Conservation (phyloP, 148 eudicot genomes). For the Mesembryanthemum crystallinum region DNA sequence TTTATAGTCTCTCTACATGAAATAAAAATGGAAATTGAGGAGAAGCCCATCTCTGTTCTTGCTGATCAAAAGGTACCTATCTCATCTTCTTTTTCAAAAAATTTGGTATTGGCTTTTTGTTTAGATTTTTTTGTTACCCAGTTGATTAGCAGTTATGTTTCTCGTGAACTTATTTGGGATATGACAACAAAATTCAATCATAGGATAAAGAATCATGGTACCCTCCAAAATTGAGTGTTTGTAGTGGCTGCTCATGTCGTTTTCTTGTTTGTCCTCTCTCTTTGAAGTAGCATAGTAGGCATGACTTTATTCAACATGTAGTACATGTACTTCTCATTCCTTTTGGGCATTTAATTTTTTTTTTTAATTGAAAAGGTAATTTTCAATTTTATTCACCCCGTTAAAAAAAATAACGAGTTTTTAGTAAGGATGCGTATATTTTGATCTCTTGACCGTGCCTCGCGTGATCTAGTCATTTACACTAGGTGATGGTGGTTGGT, state of each 20-base stretch:
- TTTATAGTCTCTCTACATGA: constrained; percentile 3
- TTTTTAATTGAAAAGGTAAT: too few relatives aligned
- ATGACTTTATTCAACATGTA: too few relatives aligned
- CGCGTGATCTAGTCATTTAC: too few relatives aligned
- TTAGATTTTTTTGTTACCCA: neutral
- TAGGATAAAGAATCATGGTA: neutral
- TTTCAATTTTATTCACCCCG: too few relatives aligned
- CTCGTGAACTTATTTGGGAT: neutral
- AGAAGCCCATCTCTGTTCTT: constrained; percentile 23
- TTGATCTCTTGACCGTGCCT: too few relatives aligned
- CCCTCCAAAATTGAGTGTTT: neutral
- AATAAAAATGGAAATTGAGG: constrained; percentile 35
- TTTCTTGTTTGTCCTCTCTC: constrained; percentile 2
- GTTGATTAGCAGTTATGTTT: neutral
- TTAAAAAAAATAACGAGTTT: too few relatives aligned
- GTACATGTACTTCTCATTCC: too few relatives aligned
- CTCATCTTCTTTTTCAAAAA: neutral
- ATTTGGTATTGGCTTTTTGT: neutral
- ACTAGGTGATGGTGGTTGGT: too few relatives aligned
- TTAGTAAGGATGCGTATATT: too few relatives aligned
- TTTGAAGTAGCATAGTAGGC: too few relatives aligned
- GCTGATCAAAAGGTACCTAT: constrained; percentile 33
- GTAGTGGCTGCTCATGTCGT: neutral
- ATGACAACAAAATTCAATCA: neutral
- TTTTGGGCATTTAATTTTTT: too few relatives aligned